A percentile compares a stretch with the other conserved stretches of the same genome.
Evolutionary conservation across 345 rosid genomes (phyloP).

Genomic region (Salix exigua): DNA sequence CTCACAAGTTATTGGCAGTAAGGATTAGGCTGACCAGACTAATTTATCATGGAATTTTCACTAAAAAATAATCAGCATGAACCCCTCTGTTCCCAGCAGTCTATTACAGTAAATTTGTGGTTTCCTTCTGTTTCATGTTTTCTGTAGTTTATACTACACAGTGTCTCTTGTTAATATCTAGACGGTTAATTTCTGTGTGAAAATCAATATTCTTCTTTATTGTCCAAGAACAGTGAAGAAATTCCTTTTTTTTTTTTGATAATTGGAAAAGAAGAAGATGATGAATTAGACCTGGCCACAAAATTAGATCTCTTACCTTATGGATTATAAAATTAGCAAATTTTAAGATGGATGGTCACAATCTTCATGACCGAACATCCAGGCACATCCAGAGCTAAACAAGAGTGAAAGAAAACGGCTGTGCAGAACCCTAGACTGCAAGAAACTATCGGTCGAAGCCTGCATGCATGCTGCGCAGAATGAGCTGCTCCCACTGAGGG

Average conservation of each 20-base stretch:
- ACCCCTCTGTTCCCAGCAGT: too few species aligned
- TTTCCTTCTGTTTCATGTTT: not conserved
- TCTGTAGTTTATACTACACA: not conserved
- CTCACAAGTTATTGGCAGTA: constrained; percentile 21
- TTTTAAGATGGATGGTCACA: not conserved
- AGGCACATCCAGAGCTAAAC: constrained; percentile 80
- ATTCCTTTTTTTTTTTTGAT: not conserved
- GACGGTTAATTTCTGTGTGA: too few species aligned
- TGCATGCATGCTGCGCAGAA: constrained; percentile 99
- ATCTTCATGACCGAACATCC: not conserved
- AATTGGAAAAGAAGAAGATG: not conserved
- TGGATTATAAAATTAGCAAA: not conserved
- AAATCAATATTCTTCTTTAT: too few species aligned
- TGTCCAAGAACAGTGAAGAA: not conserved
- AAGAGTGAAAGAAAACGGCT: constrained; percentile 81
- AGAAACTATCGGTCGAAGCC: constrained; percentile 86
- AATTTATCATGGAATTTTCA: not conserved
- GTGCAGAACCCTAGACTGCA: constrained; percentile 85
- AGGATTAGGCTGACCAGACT: constrained; percentile 32
- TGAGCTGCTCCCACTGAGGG: constrained; percentile 82
- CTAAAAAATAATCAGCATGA: too few species aligned
- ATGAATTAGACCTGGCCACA: not conserved
- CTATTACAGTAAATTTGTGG: too few species aligned
- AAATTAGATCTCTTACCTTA: not conserved
- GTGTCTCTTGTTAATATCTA: too few species aligned